Conservation (phyloP, 306 rosid species). For the Mucuna pruriens region DNA sequence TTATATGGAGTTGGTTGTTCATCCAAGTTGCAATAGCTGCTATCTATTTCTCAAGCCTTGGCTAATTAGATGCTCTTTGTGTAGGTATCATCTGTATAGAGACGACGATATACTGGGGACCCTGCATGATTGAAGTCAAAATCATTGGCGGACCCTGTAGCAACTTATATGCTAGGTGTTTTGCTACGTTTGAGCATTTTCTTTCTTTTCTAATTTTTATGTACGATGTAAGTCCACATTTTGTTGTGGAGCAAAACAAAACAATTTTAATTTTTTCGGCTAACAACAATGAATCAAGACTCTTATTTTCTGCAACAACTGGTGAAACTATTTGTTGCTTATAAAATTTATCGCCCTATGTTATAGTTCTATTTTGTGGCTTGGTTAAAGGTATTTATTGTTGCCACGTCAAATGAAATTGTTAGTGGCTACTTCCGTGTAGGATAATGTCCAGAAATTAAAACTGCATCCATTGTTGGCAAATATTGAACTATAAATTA, state of each 20-base stretch:
- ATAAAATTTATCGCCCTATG: neutral
- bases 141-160: neutral
- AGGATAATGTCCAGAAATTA: neutral
- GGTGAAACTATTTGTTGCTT: neutral
- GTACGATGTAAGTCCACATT: neutral
- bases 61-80: constrained; percentile 17
- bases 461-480: neutral
- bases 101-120: constrained; percentile 64
- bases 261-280: neutral
- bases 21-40: constrained; percentile 20
- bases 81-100: constrained; percentile 57
- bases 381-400: neutral
- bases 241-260: neutral
- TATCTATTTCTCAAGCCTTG: constrained; percentile 8
- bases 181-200: constrained; percentile 32
- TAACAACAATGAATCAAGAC: constrained; percentile 1
- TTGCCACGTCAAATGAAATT: neutral
- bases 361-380: neutral
- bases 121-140: constrained; percentile 54
- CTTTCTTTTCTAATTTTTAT: constrained; percentile 24
- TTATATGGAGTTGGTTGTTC: neutral
- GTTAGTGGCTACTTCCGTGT: neutral
- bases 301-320: constrained; percentile 12
- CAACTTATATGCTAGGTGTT: constrained; percentile 26
- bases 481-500: neutral